Evolutionary conservation across 192 early-diverging fungal genomes (phyloP), one percentile per base, ranked within the genome.

Genomic region (Umbelopsis vinacea): DNA sequence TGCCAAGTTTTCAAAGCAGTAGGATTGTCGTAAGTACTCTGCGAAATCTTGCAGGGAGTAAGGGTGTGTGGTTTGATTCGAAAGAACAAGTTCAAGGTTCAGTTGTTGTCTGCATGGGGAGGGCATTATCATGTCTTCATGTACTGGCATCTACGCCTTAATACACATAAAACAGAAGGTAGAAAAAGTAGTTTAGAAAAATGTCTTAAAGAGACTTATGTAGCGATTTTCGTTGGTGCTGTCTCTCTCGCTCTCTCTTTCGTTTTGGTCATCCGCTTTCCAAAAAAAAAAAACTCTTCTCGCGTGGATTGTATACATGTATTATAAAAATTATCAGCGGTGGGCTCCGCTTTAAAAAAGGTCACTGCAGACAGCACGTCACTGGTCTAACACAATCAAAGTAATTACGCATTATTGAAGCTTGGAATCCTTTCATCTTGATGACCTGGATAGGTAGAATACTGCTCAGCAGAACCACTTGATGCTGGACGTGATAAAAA

Each of bases 1-100:
- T 3, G 72, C 71, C 0, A 81, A 73, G 68, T 84, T 84, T 47
- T 84, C 79, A 23, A 66, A 40, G 26, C 79, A 81, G 46, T 76
- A 77, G 5, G 80, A 74, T 47, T 50, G 29, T 24, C 79, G 48
- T 17, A 84, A 52, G 24, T 78, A 81, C 5, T 71, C 71, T 4
- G 71, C 75, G 72, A 81, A 84, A 23, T 69, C 53, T 26, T 69
- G 47, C 14, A 80, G 55, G 1, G 75, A 71, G 33, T 73, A 80
- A 0, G 67, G 71, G 43, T 54, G 54, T 1, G 63, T 53, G 12
- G 73, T 67, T 67, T 55, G 67, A 67, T 75, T 67, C 3, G 71
- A 47, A 4, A 79, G 35, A 12, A 79, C 70, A 33, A 70, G 67
- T 43, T 69, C 60, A 14, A 79, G 52, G 24, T 71, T 75, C 14